Conservation (phyloP, 1,284 basidiomycete species). For the Cryptococcus sp. region DNA sequence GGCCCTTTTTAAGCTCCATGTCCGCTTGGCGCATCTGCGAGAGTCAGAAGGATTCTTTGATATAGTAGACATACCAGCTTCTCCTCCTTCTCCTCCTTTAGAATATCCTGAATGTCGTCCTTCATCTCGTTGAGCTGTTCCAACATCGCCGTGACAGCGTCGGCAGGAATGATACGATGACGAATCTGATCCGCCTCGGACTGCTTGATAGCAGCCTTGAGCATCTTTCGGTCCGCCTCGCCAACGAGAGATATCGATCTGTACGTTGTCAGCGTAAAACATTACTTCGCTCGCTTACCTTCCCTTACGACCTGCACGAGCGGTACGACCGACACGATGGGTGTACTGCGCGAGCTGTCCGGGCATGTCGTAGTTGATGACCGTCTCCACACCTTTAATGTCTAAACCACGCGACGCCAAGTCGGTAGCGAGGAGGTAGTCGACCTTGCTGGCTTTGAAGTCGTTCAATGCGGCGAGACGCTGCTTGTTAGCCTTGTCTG, state of each 20-base stretch:
- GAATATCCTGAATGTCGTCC: constrained; percentile 74
- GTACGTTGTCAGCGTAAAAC: constrained; percentile 16
- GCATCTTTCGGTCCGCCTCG: constrained; percentile 92
- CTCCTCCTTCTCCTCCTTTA: constrained; percentile 94
- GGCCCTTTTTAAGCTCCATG: constrained; percentile 93
- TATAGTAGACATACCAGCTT: constrained; percentile 64
- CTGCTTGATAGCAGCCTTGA: constrained; percentile 93
- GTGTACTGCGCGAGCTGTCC: constrained; percentile 89
- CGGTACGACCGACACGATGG: constrained; percentile 94
- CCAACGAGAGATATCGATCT: constrained; percentile 95
- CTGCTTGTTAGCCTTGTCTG: constrained; percentile 53
- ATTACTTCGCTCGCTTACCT: constrained; percentile 59
- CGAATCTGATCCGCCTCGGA: constrained; percentile 80
- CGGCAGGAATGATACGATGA: constrained; percentile 84
- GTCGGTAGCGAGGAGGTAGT: constrained; percentile 94
- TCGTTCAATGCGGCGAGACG: constrained; percentile 79
- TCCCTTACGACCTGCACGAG: constrained; percentile 88
- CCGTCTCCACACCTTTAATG: constrained; percentile 96
- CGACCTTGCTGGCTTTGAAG: constrained; percentile 81
- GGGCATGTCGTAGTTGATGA: constrained; percentile 99
- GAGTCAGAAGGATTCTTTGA: neutral
- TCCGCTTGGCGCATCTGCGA: constrained; percentile 79
- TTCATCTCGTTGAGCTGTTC: constrained; percentile 72
- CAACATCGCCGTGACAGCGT: constrained; percentile 71
- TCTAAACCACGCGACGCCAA: constrained; percentile 92